Evolutionary conservation across 2,329 filamentous ascomycete genomes (phyloP), one percentile per base, ranked within the genome.

Genomic region (Diaporthe amygdali): DNA sequence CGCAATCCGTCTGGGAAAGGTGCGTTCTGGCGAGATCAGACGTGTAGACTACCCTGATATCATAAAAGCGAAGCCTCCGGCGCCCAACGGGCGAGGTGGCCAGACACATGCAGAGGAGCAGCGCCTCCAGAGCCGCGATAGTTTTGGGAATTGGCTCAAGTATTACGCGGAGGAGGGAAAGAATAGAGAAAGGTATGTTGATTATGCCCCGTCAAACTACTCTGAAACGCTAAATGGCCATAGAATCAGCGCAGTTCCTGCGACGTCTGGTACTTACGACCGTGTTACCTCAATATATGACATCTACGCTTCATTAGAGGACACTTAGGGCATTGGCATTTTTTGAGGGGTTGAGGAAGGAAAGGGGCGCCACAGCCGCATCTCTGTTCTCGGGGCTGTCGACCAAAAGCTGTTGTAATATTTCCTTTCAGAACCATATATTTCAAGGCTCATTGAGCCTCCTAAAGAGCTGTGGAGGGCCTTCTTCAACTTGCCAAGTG

Each of bases 201-300:
- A 64, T 30, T 59, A 41, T 37, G 20, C 41, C 15, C 44, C 5
- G 27, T n/a, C 41, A 20, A 44, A 34, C 10, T 20, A 6, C 46
- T 27, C 47, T 37, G 56, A 66, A 17, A 17, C n/a, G 9, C 30
- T 25, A 12, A 8, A 14, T 20, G 34, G n/a, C 8, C 15, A 25
- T 30, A 17, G 34, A 20, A 44, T n/a, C 8, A 55, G 41, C 49
- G 30, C 68, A 12, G 27, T 25, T 6, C 61, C 68, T 20, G 32
- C 49, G 5, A 39, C 20, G 27, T 51, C 63, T 10, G 44, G 55
- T 41, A 46, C 66, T 15, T 73, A 73, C 49, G 64, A 71, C n/a
- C 56, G 56, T 14, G 68, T 73, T 9, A 46, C 46, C 17, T 73
- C 69, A 9, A 73, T 73, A 37, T 73, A 71, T 54, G 68, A 71